Conservation (phyloP, 495 filamentous ascomycete genomes). For the Aspergillus ellipticus region DNA sequence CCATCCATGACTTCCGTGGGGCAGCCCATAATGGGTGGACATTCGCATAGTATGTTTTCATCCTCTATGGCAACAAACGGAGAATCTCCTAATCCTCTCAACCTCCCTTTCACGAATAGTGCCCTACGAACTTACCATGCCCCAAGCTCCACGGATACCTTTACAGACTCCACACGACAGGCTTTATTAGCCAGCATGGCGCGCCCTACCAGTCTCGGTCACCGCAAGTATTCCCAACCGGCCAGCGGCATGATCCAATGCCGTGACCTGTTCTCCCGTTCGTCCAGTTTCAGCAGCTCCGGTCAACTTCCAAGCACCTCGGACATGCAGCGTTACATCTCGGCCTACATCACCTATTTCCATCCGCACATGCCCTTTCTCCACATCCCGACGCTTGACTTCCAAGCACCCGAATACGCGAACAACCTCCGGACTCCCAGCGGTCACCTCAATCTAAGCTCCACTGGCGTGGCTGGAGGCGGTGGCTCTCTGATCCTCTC, state of each 20-base stretch:
- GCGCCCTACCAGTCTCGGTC: slow-evolving; percentile 68
- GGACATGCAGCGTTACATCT: slow-evolving; percentile 89
- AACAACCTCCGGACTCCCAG: slow-evolving; percentile 52
- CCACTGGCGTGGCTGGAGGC: slow-evolving; percentile 67
- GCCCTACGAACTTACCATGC: slow-evolving; percentile 59
- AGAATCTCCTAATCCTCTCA: slow-evolving; percentile 54
- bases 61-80: slow-evolving; percentile 52
- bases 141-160: slow-evolving; percentile 68
- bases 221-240: slow-evolving; percentile 75
- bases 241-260: slow-evolving; percentile 48
- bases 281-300: slow-evolving; percentile 44
- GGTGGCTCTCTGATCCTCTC: slow-evolving; percentile 89
- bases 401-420: slow-evolving; percentile 71
- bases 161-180: slow-evolving; percentile 91
- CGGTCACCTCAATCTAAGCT: slow-evolving; percentile 53
- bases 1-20: slow-evolving; percentile 62
- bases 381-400: slow-evolving; percentile 87
- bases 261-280: slow-evolving; percentile 42
- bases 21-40: slow-evolving; percentile 46
- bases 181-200: slow-evolving; percentile 79
- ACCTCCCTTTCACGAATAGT: slow-evolving; percentile 50
- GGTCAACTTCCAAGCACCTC: slow-evolving; percentile 77
- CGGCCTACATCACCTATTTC: slow-evolving; percentile 88
- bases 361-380: slow-evolving; percentile 94
- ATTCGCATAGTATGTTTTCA: slow-evolving; percentile 56